Conservation (phyloP, 169 alveolate genomes). For the Eimeria brunetti region DNA sequence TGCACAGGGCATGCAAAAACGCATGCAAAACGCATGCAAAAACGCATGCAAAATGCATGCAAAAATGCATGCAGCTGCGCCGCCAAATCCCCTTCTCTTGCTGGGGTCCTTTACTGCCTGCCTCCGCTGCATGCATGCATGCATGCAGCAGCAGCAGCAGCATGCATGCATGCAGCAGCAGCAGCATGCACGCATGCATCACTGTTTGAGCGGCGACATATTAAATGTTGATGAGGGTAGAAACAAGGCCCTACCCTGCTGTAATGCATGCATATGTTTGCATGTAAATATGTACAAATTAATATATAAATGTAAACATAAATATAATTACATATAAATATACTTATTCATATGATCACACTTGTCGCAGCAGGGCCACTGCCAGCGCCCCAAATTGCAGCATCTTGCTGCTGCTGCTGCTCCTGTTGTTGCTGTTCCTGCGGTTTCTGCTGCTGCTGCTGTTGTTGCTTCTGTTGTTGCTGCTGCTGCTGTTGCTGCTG, state of each 20-base stretch:
- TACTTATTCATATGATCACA: not conserved
- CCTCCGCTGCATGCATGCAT: not conserved
- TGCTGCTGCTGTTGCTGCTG: not conserved
- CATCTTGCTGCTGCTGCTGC: conserved; percentile 4
- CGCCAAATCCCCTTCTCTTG: too few species aligned
- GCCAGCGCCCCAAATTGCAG: not conserved
- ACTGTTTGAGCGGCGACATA: not conserved
- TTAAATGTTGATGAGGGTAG: not conserved
- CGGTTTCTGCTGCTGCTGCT: conserved; percentile 17
- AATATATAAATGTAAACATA: not conserved
- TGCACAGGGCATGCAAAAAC: too few species aligned
- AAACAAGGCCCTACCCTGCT: not conserved
- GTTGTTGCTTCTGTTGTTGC: not conserved
- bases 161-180: too few species aligned
- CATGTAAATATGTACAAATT: not conserved
- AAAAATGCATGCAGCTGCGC: too few species aligned
- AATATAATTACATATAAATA: not conserved
- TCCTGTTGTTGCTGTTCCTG: not conserved
- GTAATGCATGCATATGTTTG: not conserved
- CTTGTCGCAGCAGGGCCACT: not conserved
- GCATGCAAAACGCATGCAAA: too few species aligned
- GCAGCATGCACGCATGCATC: not conserved
- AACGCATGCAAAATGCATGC: too few species aligned
- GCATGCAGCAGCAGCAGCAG: conserved; percentile 5
- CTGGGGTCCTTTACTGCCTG: too few species aligned